Evolutionary conservation across 164 flowering plant genomes (phyloP), one percentile per base, ranked within the genome.

Genomic region (Vitis riparia): DNA sequence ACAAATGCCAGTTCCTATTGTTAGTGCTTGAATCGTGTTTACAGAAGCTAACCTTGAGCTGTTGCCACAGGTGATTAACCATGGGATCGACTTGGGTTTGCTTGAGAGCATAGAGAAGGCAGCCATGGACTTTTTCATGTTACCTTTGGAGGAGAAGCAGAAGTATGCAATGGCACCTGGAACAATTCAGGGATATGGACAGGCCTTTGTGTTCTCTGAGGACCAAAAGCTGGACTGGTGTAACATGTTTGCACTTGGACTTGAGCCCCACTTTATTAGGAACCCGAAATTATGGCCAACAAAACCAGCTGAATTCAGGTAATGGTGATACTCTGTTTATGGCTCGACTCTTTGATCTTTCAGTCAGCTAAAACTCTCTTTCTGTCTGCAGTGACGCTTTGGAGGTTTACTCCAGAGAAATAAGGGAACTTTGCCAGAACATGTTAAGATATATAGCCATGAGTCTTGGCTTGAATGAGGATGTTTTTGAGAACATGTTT

Each of bases 191-290:
- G 98, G 97, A 15, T 94, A 92, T 69, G 98, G 98, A 1, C 98
- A 94, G 50, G 97, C 97, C 10, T 94, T 94, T 68, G 86, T 94
- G 59, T 89, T 94, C 77, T 91, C 98, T 1, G 97, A 94, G 74
- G 89, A 90, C 59, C 97, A 91, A 65, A 94, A 94, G 78, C 81
- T 94, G 15, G 97, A 94, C 59, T 94, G 98, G 98, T 90, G 93
- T 80, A 92, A 94, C 85, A 92, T 92, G 98, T 84, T 92, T 68
- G 97, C 97, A 61, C 92, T 94, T 67, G 94, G 89, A 1, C 52
- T 92, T 62, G 74, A 73, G 30, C 94, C 94, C 27, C 73, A 77
- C 32, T 75, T 0, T 32, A 69, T 82, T 3, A 82, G 91, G 70
- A 78, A 79, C 73, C 89, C 85, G 14, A 78, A 78, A 50, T 75